phyloP scores from a whole-genome alignment of 2,329 filamentous ascomycete genomes.

The Diaporthe velutina region DNA sequence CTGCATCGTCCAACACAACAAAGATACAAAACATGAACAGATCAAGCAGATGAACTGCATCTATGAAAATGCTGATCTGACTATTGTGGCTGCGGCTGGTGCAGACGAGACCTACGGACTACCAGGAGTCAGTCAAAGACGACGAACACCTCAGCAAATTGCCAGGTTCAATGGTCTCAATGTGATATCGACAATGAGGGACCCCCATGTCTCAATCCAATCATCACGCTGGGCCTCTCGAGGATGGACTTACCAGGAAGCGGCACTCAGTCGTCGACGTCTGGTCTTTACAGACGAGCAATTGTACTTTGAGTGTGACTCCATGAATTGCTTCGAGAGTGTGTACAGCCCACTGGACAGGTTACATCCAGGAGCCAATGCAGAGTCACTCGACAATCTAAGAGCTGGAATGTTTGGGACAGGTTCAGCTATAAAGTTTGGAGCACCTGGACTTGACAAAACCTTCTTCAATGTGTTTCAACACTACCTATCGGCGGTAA shows the following conservation, averaged over 20 bases:
- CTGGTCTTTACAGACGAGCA: neutral
- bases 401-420: neutral
- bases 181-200: neutral
- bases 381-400: neutral
- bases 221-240: neutral
- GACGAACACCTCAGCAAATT: neutral
- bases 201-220: neutral
- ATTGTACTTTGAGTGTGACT: neutral
- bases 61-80: conserved; percentile 43
- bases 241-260: neutral
- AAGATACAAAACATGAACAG: conserved; percentile 43
- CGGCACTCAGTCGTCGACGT: neutral
- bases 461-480: neutral
- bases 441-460: neutral
- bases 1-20: conserved; percentile 46
- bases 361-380: neutral
- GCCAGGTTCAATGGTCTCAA: neutral
- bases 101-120: neutral
- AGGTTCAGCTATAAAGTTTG: neutral
- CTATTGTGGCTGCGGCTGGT: conserved; percentile 42
- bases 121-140: neutral
- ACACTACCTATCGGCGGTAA: neutral
- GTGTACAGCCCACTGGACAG: neutral
- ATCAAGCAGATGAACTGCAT: conserved; percentile 46
- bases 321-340: neutral